Evolutionary conservation across 2,329 filamentous ascomycete genomes (phyloP), one percentile per base, ranked within the genome.

Genomic region (Elsinoe arachidis): DNA sequence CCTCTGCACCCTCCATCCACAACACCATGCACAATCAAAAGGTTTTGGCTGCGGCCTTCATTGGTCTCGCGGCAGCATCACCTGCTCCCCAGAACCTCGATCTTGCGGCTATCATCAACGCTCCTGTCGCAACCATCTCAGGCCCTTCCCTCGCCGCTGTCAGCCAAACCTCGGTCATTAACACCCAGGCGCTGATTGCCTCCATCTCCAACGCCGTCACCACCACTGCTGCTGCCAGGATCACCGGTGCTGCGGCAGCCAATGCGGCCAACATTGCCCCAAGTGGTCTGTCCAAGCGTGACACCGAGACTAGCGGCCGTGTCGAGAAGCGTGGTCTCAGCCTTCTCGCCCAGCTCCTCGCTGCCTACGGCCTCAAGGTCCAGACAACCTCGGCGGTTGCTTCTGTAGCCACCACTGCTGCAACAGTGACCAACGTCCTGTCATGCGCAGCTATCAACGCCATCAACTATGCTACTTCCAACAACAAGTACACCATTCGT

Each of bases 11-110:
- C 38, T 1, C n/a, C 5, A 15, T 19, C 17, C 35, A 30, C 3
- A 43, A 3, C 41, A 14, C 19, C 41, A 46, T 46, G 41, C 41
- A 46, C 11, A 46, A 46, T 17, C 41, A 46, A 12, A 46, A 46
- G 41, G 21, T 61, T 41, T 59, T 61, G 30, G 60, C 61, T 52
- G 63, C 58, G 41, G 54, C 54, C 33, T 55, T 66, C 23, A 56
- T 58, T 54, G 61, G 61, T 46, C 59, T 64, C 21, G 63, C 61
- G 38, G 58, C 60, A 54, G 64, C 64, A 39, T 59, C 59, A 26
- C 59, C 59, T 38, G 54, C 57, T 38, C 59, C 57, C 26, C 64
- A 64, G 55, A 59, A 63, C 56, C 53, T 65, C 52, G 60, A 65
- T 58, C 60, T 62, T 47, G 53, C 19, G 19, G 60, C 59, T 21